Evolutionary conservation across 441 rosid species (phyloP).

Genomic region (Macaranga tanarius): DNA sequence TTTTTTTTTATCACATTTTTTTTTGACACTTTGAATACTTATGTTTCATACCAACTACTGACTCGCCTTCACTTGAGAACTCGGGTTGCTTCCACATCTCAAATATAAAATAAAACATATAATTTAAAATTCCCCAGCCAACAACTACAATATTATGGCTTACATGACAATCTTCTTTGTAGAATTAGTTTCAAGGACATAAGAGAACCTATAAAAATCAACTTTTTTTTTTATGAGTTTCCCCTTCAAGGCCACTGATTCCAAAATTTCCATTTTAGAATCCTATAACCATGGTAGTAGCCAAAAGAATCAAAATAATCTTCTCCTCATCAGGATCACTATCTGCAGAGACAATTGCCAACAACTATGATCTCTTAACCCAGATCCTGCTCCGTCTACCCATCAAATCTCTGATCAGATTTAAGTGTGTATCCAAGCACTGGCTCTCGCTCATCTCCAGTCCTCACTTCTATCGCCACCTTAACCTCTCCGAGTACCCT

Average conservation of each 20-base stretch:
- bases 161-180: too few relatives aligned
- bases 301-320: conserved; percentile 24
- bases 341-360: conserved; percentile 29
- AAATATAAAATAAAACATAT: too few relatives aligned
- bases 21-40: too few relatives aligned
- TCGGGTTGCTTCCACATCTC: too few relatives aligned
- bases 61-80: too few relatives aligned
- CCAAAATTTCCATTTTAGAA: neutral
- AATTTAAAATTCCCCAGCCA: too few relatives aligned
- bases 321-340: conserved; percentile 15
- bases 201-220: neutral
- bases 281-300: conserved; percentile 5
- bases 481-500: conserved; percentile 17
- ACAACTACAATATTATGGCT: too few relatives aligned
- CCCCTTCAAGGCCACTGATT: too few relatives aligned
- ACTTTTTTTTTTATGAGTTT: neutral
- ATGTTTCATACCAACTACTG: too few relatives aligned
- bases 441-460: conserved; percentile 55
- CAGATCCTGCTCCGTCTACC: conserved; percentile 45
- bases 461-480: conserved; percentile 32
- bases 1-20: too few relatives aligned
- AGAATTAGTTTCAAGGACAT: too few relatives aligned
- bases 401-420: conserved; percentile 43
- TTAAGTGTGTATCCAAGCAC: conserved; percentile 46
- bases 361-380: conserved; percentile 36